Conservation (phyloP, 2,329 filamentous ascomycete genomes). For the Beauveria rudraprayagi region DNA sequence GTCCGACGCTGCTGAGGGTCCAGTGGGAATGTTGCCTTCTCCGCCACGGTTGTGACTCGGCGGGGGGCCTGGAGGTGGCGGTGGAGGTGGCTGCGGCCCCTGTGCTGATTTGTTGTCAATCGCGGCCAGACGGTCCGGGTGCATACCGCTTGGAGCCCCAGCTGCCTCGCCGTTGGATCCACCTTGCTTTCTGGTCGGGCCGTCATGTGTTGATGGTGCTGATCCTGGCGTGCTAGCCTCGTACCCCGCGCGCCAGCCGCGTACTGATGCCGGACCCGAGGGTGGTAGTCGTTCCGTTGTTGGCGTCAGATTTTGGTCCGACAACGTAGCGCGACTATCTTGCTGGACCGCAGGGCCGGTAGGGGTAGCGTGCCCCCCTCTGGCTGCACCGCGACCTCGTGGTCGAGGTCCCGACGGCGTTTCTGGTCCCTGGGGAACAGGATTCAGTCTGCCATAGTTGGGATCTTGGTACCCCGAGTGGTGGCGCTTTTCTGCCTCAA, state of each 20-base stretch:
- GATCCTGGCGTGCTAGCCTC: conserved; percentile 28
- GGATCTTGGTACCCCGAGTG: conserved; percentile 42
- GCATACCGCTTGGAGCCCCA: conserved; percentile 28
- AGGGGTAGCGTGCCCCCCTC: conserved; percentile 26
- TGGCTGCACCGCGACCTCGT: conserved; percentile 36
- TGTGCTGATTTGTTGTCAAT: conserved; percentile 23
- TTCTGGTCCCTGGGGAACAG: conserved; percentile 36
- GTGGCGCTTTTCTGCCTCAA: conserved; percentile 43
- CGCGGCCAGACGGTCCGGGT: conserved; percentile 44
- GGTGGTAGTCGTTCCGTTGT: conserved; percentile 45
- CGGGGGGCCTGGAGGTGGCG: conserved; percentile 26
- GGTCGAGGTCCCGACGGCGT: conserved; percentile 50
- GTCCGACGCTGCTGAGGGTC: conserved; percentile 28
- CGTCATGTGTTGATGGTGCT: conserved; percentile 30
- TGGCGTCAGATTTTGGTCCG: conserved; percentile 32
- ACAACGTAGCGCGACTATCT: conserved; percentile 33
- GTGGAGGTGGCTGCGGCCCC: conserved; percentile 11
- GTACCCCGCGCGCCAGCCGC: conserved; percentile 37
- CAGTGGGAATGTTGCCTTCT: conserved; percentile 27
- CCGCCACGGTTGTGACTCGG: conserved; percentile 18
- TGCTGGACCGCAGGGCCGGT: conserved; percentile 31
- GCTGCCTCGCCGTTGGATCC: conserved; percentile 18
- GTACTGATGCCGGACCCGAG: conserved; percentile 44
- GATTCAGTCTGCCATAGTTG: conserved; percentile 54
- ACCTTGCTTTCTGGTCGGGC: conserved; percentile 30